Base-by-base conservation (phyloP, 202 grass and related monocot species). In the Carex arenaria region DNA sequence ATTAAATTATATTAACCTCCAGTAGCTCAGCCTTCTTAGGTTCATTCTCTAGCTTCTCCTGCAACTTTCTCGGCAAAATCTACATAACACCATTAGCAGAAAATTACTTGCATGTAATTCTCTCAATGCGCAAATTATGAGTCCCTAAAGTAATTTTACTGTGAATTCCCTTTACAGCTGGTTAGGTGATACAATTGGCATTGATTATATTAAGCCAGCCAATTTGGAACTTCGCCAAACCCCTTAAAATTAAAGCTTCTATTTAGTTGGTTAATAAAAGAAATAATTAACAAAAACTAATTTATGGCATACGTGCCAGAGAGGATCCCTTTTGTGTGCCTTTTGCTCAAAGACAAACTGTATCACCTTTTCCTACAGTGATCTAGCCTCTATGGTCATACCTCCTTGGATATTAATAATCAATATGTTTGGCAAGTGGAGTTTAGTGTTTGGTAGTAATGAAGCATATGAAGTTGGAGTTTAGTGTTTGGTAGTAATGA, bases 21-120 rank as follows among this genome's bases (percentile, higher is more conserved):
- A 98, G 88, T 10, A 98, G 81, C 56, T 93, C 87, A 66, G 87
- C 90, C 74, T 89, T 95, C 91, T 89, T 92, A 83, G 93, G 95
- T 89, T 98, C 95, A 82, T 92, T 93, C 57, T 89, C 87, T 61
- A 98, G 83, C 72, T 85, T 89, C 67, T 93, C 88, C 82, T 88
- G 79, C 75, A 98, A 85, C 82, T 98, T 93, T 43, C 78, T 84
- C 3, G 93, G 95, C 62, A 98, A 89, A 90, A 98, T 86, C 93
- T 98, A 85, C 42, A 93, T 63, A 90, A 64, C 19, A 72, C 10
- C 51, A 32, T 56, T 15, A 56, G 12, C 9, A 74, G 7, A 57
- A 34, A 85, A 17, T n/a, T 64, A 18, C 63, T 42, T 52, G 28
- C 54, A 80, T 60, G 56, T 64, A 9, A 60, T 47, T 30, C 6